phyloP scores from a whole-genome alignment of 2,329 filamentous ascomycete genomes.

The Xylariaceae sp. region DNA sequence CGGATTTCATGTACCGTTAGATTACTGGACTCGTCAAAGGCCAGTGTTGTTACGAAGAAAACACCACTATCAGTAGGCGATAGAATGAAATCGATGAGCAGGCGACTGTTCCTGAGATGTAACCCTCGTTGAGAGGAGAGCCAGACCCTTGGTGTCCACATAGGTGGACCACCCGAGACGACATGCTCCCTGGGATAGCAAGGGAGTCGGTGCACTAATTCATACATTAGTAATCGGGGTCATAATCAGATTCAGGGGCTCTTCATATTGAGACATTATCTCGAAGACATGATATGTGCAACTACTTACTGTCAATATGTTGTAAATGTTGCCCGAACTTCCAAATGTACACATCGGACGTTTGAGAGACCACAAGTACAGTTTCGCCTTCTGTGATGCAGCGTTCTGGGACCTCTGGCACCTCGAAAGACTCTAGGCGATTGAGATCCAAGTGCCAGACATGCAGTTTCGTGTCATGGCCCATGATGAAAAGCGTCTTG shows the following conservation, averaged over 20 bases:
- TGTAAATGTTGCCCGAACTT: constrained; percentile 21
- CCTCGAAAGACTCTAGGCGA: constrained; percentile 20
- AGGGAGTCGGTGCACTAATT: constrained; percentile 14
- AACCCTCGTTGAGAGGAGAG: constrained; percentile 21
- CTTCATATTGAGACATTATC: too few relatives aligned
- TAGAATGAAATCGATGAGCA: constrained; percentile 30
- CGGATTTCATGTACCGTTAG: constrained; percentile 28
- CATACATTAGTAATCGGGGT: not conserved
- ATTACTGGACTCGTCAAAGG: constrained; percentile 11
- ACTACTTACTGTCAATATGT: constrained; percentile 20
- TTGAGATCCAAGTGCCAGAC: constrained; percentile 31
- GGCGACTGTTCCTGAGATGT: constrained; percentile 17
- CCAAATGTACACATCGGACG: constrained; percentile 28
- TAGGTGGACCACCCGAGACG: constrained; percentile 18
- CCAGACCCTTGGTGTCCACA: constrained; percentile 20
- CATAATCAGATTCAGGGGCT: too few relatives aligned
- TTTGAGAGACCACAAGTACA: constrained; percentile 25
- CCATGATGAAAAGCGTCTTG: constrained; percentile 29
- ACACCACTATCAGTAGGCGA: constrained; percentile 21
- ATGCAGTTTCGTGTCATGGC: constrained; percentile 25
- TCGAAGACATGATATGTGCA: not conserved
- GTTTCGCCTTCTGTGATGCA: constrained; percentile 28
- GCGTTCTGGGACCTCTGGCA: constrained; percentile 27
- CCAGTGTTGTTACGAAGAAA: constrained; percentile 29
- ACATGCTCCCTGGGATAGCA: constrained; percentile 23